Conservation (phyloP, 2,329 filamentous ascomycete species). For the Cladosporium sp. region DNA sequence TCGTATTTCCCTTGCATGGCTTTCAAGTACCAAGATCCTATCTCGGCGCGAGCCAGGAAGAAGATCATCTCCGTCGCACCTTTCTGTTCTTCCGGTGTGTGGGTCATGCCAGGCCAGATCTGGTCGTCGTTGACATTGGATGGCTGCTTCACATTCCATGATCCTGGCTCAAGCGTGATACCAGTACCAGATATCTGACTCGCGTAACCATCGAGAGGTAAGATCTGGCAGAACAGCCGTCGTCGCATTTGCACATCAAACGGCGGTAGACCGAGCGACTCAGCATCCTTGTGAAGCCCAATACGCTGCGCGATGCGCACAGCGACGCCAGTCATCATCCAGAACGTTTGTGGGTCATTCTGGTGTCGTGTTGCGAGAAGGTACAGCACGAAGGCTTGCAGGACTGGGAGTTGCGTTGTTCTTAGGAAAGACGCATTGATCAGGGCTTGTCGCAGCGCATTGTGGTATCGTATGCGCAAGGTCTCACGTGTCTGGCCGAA, state of each 20-base stretch:
- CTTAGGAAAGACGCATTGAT: slow-evolving; percentile 68
- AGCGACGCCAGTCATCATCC: slow-evolving; percentile 65
- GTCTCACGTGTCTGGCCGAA: slow-evolving; percentile 59
- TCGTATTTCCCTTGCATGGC: slow-evolving; percentile 14
- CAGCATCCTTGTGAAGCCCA: slow-evolving; percentile 63
- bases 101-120: slow-evolving; percentile 47
- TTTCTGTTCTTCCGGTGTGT: slow-evolving; percentile 50
- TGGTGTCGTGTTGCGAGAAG: slow-evolving; percentile 46
- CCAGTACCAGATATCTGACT: slow-evolving; percentile 37
- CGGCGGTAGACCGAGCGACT: slow-evolving; percentile 51
- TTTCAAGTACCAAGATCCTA: slow-evolving; percentile 44
- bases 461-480: slow-evolving; percentile 35
- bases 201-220: slow-evolving; percentile 55
- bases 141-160: slow-evolving; percentile 38
- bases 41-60: slow-evolving; percentile 46
- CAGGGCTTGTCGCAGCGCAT: slow-evolving; percentile 65
- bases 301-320: slow-evolving; percentile 63
- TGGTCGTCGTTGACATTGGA: slow-evolving; percentile 42
- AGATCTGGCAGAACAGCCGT: slow-evolving; percentile 64
- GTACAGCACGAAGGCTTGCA: slow-evolving; percentile 70
- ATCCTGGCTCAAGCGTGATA: slow-evolving; percentile 32
- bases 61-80: slow-evolving; percentile 59
- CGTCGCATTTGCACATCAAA: slow-evolving; percentile 64
- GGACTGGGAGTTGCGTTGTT: slow-evolving; percentile 63
- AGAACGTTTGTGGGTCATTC: slow-evolving; percentile 57